Base-by-base conservation (phyloP, 495 filamentous ascomycete genomes). In the Hypoxylon trugodes region DNA sequence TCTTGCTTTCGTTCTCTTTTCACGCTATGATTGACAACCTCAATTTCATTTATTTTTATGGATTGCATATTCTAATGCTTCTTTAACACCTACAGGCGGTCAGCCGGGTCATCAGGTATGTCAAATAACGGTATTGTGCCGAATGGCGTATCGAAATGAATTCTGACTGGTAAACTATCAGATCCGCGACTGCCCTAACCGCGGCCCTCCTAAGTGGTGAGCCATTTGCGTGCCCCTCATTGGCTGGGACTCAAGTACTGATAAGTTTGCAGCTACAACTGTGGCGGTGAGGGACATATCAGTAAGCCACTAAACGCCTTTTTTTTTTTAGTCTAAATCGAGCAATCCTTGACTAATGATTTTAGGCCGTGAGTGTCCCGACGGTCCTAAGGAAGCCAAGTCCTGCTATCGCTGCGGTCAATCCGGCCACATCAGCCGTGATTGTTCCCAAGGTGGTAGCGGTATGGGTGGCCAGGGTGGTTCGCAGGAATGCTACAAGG, bases 161-260 rank as follows among this genome's bases (percentile, higher is more conserved):
- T 32, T 12, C 41, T 41, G 50, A 70, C 53, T 65, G 9, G 60
- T 22, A 41, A n/a, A 71, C 18, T 22, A 45, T 59, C 68, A 91
- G 90, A 91, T 93, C 67, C 92, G 93, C 70, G 94, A 97, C 69
- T 98, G 94, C 84, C 93, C 94, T 65, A 93, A 89, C 83, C 91
- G 93, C 79, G 92, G 91, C 59, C 91, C 88, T 54, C 90, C 93
- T 40, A 96, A 93, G 73, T 98, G 94, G 87, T 92, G 80, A 76
- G 81, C 74, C 54, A n/a, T 53, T 33, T 60, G 51, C 19, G 28
- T 12, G 53, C 21, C 42, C 26, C 8, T 26, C 18, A 6, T 9
- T 15, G 51, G 45, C 40, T 43, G 28, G 32, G 5, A 19, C n/a
- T 16, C 4, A 49, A 30, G 9, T 57, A 43, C 12, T 62, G 33